Base-by-base conservation (phyloP, 1,139 yeast genomes). In the Diutina scorzettiae region DNA sequence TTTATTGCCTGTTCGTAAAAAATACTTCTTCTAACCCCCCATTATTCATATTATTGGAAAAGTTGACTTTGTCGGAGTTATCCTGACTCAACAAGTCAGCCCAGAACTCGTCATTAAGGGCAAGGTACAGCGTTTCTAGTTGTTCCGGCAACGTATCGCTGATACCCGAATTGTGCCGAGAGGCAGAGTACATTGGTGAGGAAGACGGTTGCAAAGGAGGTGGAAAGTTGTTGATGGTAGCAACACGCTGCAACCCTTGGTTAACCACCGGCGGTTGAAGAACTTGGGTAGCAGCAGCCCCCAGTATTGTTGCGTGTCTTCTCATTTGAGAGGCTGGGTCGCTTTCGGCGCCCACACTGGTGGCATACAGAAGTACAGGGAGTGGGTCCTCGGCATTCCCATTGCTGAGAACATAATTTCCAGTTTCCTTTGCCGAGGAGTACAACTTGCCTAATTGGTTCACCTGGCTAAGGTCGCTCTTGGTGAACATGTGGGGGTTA, bases 61-160 rank as follows among this genome's bases (percentile, higher is more conserved):
- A 63, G 46, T 64, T 62, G 41, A 66, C 55, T 43, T 59, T 56
- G 49, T 66, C 65, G 8, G 64, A 50, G n/a, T n/a, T n/a, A 40
- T 56, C 63, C 1, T 67, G 55, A 44, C 64, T 60, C 37, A 67
- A 53, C 37, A 67, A 56, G 46, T 67, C 68, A 7, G 64, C 56
- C 73, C 73, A 67, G 46, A 66, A 67, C 45, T 67, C 73, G 47
- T 66, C 73, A 40, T 66, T 64, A 16, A 67, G 29, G 9, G 39
- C 39, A 5, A 34, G 19, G 28, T 34, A 34, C 39, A 23, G 29
- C 12, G n/a, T 23, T 16, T 34, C 39, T 6, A 34, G 24, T 14
- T 34, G 39, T 23, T 34, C 39, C 2, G 39, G 39, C 7, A 34
- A n/a, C 14, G 37, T 32, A 20, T 32, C 37, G 20, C 37, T 32